Evolutionary conservation across 768 basidiomycete species (phyloP), one percentile per base, ranked within the genome.

Genomic region (Hydnum rufescens): DNA sequence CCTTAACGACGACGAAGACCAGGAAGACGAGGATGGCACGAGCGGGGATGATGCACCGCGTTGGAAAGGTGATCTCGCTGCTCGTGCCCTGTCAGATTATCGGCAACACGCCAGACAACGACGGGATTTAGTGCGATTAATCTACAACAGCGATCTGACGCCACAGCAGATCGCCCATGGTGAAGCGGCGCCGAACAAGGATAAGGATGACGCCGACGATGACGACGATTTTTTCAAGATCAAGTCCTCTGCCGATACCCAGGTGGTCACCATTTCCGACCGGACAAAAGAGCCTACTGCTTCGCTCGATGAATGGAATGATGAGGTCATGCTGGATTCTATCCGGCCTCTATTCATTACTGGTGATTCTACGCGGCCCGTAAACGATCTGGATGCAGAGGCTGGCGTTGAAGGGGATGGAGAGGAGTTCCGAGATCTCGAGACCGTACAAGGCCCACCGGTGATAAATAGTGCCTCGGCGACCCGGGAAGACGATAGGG

Each of bases 331-430:
- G 63, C 71, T 97, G 23, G 85, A 95, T 50, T 82, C 85, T 1
- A 78, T 99, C 60, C 76, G 85, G 4, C 70, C 76, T 52, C 69
- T 93, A 49, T 99, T 99, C 67, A 93, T 99, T 63, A 93, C 90
- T 0, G 89, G 85, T 1, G 59, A 64, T 34, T 28, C 44, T 28
- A 26, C 13, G 8, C 13, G 13, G 22, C 60, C 62, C 4, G 65
- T 63, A 49, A 70, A 65, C 26, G 64, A 67, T 22, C 63, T 60
- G 18, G 64, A 60, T 5, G 64, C 59, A 61, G 51, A 71, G 54
- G 60, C 64, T 58, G 68, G 63, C 4, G 65, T 54, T 16, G 68
- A 68, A 3, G 68, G 62, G 2, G 74, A 71, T 4, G 71, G 67
- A 46, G 67, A 62, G 6, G 64, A 32, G 67, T 64, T 60, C 55